Base-by-base conservation (phyloP, 2,329 filamentous ascomycete genomes). In the Neocucurbitaria cava region DNA sequence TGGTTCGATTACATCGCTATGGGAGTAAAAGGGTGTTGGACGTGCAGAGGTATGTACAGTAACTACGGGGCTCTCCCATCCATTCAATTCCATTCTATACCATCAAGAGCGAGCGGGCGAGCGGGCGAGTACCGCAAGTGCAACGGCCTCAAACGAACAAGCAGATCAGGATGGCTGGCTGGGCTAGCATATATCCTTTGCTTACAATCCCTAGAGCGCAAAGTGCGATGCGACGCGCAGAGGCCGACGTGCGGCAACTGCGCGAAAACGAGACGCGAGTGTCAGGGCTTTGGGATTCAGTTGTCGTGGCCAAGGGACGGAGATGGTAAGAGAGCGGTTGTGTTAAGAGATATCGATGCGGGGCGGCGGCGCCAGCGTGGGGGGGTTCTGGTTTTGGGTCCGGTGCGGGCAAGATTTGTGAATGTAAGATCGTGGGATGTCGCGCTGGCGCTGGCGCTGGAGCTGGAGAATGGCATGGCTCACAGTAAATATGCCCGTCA, bases 271-370 rank as follows among this genome's bases (percentile, higher is more conserved):
- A 70, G 73, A 15, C 73, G 79, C 54, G 56, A 71, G 57, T 82
- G 79, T 60, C 46, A 74, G 49, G 78, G 79, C 46, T 82, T 81
- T 58, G 76, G 74, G 10, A 67, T 80, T 38, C 77, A 79, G 40
- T 74, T 82, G 6, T 71, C 76, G 5, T 82, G 79, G 79, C 78
- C 79, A 17, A 78, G 80, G 70, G 78, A 46, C 73, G 78, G 41
- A 63, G 70, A 52, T 62, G 67, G 44, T 64, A 68, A 50, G 62
- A 66, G 58, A 44, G 36, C 38, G 15, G 21, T 40, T n/a, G n/a
- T n/a, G n/a, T n/a, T n/a, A n/a, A n/a, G n/a, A n/a, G n/a, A n/a
- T n/a, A n/a, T n/a, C n/a, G n/a, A n/a, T n/a, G n/a, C n/a, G n/a
- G n/a, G n/a, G n/a, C n/a, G n/a, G n/a, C n/a, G n/a, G n/a, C n/a